Conservation (phyloP, 2,329 filamentous ascomycete genomes). For the Penicillium sp. region DNA sequence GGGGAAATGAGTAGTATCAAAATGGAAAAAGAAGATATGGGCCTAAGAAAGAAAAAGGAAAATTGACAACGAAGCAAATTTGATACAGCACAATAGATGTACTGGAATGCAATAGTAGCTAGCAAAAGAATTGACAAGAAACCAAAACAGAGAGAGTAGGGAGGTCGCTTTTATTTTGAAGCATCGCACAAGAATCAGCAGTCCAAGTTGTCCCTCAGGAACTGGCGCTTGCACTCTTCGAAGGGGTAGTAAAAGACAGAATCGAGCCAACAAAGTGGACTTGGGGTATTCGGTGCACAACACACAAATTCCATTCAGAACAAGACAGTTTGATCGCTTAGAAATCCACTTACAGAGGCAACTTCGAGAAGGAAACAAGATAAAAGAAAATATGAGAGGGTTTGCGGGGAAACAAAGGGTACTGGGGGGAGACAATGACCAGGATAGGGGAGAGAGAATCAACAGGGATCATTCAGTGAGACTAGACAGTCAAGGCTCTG, state of each 20-base stretch:
- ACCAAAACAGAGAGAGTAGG: slow-evolving; percentile 19
- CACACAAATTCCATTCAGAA: slow-evolving; percentile 42
- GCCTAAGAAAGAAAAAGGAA: slow-evolving; percentile 15
- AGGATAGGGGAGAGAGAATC: slow-evolving; percentile 16
- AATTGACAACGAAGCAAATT: slow-evolving; percentile 14
- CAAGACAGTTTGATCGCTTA: slow-evolving; percentile 37
- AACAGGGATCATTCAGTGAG: slow-evolving; percentile 8
- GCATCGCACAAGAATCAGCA: slow-evolving; percentile 30
- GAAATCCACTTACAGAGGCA: slow-evolving; percentile 36
- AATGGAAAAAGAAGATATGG: slow-evolving; percentile 12
- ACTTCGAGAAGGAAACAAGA: slow-evolving; percentile 25
- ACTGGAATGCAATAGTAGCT: slow-evolving; percentile 19
- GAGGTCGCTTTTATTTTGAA: slow-evolving; percentile 35
- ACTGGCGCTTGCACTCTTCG: slow-evolving; percentile 30
- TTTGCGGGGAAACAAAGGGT: slow-evolving; percentile 15
- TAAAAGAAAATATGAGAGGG: slow-evolving; percentile 8
- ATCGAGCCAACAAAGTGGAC: slow-evolving; percentile 35
- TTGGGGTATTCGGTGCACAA: slow-evolving; percentile 44
- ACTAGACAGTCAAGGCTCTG: slow-evolving; percentile 5
- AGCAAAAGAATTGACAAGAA: slow-evolving; percentile 17
- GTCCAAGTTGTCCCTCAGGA: slow-evolving; percentile 28
- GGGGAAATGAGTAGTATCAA: slow-evolving; percentile 20
- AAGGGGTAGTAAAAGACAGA: slow-evolving; percentile 26
- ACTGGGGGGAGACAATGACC: slow-evolving; percentile 18
- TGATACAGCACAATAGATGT: slow-evolving; percentile 20